Base-by-base conservation (phyloP, 2,329 filamentous ascomycete genomes). In the Fusarium cicatricum region DNA sequence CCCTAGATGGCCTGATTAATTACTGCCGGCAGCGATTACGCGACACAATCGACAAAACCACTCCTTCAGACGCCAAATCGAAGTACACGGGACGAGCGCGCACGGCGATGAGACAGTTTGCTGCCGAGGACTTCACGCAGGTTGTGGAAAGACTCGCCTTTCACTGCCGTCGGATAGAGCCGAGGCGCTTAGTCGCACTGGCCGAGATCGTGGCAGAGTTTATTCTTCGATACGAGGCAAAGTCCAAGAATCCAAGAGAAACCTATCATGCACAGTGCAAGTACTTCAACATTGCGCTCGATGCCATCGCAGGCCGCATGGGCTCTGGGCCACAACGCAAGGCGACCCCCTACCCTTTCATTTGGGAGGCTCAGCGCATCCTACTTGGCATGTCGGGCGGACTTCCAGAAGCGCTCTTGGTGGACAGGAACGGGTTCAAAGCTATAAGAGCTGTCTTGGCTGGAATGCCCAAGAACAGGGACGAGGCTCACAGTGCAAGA, bases 281-380 rank as follows among this genome's bases (percentile, higher is more conserved):
- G 11, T 59, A 73, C 12, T 74, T 76, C 42, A 76, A 76, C 52
- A 47, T 31, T 10, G 62, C 62, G 15, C 64, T 76, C 7, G 33
- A 50, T 14, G 52, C 66, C 5, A 65, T 75, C 29, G 69, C 62
- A 50, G 69, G 65, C 7, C 64, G 66, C n/a, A 55, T 56, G 15
- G 58, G 63, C 12, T 46, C 61, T n/a, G 63, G 65, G 36, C 50
- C 60, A 3, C 65, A 67, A 17, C 68, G 68, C 10, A 61, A 64
- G 33, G 41, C 62, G 7, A 41, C 64, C 3, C 72, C 71, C 10
- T 71, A 74, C 48, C 52, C 62, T 3, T 76, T 73, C 57, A 69
- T 74, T 31, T 88, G 86, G 86, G 76, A 81, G 49, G 84, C 84
- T 0, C 83, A 87, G 58, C 81, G 77, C 41, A 71, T 78, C 5